A percentile compares a stretch with the other conserved stretches of the same genome.
Evolutionary conservation across 2,329 filamentous ascomycete species (phyloP).

Genomic region (Xylariaceae sp.): DNA sequence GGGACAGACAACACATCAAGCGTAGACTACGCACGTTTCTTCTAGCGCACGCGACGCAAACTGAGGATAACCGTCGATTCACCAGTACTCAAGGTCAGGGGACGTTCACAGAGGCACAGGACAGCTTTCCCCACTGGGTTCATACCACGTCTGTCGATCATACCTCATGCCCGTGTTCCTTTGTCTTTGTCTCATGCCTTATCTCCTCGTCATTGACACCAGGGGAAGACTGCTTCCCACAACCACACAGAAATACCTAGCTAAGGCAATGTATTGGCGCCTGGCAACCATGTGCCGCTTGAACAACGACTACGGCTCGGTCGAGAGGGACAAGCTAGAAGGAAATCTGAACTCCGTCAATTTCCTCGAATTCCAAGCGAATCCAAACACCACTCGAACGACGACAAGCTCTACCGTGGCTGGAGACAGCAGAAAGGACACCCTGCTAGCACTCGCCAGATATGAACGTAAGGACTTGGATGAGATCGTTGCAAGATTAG

Average conservation of each 20-base stretch:
- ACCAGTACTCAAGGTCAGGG: background rate
- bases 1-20: too few species aligned
- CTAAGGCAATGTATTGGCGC: background rate
- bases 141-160: slow-evolving; percentile 19
- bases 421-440: too few species aligned
- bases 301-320: slow-evolving; percentile 1
- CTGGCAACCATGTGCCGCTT: background rate
- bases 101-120: too few species aligned
- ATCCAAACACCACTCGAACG: too few species aligned
- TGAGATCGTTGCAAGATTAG: too few species aligned
- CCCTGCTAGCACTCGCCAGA: too few species aligned
- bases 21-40: too few species aligned
- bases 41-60: slow-evolving; percentile 20
- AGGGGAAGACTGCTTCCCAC: too few species aligned
- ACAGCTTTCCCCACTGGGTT: slow-evolving; percentile 22
- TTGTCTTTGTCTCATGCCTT: slow-evolving; percentile 24
- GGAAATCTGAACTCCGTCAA: background rate
- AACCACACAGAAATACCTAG: too few species aligned
- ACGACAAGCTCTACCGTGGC: too few species aligned
- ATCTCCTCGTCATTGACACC: too few species aligned
- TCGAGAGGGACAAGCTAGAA: background rate
- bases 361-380: slow-evolving; percentile 19
- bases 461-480: too few species aligned
- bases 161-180: slow-evolving; percentile 23
- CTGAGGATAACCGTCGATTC: slow-evolving; percentile 15